Percentiles rank a stretch among this genome's conserved stretches.
These are phyloP conservation scores for Leptodontidium sp. DNA, from an alignment of 2,329 filamentous ascomycete species.

Conservation along the genomic window DNA sequence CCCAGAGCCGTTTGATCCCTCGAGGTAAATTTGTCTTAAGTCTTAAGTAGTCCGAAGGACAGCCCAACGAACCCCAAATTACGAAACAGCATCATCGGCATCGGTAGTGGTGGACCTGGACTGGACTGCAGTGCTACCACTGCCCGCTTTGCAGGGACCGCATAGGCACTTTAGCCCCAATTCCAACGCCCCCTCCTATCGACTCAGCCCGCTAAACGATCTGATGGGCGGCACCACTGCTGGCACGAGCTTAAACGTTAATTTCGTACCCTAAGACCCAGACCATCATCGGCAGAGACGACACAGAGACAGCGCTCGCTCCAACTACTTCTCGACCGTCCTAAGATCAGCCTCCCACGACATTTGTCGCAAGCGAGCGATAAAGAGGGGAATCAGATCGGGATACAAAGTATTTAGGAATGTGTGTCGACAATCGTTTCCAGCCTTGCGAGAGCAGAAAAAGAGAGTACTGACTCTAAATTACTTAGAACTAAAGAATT, in stretches of 20 bases:
- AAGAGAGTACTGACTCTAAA: no score
- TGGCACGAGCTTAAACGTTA: slow-evolving; percentile 33
- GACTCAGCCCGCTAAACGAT: slow-evolving; percentile 23
- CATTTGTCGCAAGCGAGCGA: neutral
- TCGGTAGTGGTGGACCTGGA: neutral
- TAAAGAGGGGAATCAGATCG: neutral
- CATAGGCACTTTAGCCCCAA: slow-evolving; percentile 2
- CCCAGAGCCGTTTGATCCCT: neutral
- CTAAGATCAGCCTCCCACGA: slow-evolving; percentile 22
- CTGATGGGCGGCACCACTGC: slow-evolving; percentile 23
- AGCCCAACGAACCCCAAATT: no score
- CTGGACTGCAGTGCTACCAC: neutral
- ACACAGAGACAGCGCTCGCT: neutral
- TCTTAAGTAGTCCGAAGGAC: no score
- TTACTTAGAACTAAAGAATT: neutral
- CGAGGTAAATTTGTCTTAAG: neutral
- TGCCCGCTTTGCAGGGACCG: neutral
- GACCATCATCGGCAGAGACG: no score
- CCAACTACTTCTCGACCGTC: slow-evolving; percentile 3
- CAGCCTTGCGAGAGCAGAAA: neutral
- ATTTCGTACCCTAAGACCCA: slow-evolving; percentile 17
- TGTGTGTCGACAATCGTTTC: neutral
- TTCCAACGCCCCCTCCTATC: neutral
- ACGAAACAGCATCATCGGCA: no score
- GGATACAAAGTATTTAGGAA: neutral